Conservation (phyloP, 2,329 filamentous ascomycete species). For the Colletotrichum sp. region DNA sequence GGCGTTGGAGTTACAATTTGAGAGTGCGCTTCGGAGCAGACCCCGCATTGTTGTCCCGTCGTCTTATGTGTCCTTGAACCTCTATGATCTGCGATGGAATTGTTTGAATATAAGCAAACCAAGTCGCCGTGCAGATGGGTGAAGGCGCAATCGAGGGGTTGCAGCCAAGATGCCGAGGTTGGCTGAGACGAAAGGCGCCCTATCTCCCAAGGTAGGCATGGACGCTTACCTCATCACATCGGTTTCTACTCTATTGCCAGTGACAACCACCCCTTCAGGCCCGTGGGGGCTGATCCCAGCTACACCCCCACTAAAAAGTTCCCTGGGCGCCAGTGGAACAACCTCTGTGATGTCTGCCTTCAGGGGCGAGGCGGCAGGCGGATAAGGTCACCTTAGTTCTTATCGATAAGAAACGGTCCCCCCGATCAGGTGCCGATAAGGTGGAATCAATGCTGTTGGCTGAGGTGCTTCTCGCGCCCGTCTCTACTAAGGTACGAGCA, state of each 20-base stretch:
- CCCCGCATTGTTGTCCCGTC: slow-evolving; percentile 2
- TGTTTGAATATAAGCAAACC: background rate
- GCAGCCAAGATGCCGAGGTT: slow-evolving; percentile 7
- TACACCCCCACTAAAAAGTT: background rate
- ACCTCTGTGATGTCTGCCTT: background rate
- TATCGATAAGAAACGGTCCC: slow-evolving; percentile 11
- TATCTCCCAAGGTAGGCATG: background rate
- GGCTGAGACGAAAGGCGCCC: background rate
- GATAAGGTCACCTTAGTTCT: background rate
- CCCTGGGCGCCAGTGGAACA: background rate
- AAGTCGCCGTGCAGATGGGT: background rate
- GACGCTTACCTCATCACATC: background rate
- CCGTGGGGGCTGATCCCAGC: background rate
- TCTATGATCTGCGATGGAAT: background rate
- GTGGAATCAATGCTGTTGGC: background rate
- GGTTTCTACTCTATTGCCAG: background rate
- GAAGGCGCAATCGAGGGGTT: slow-evolving; percentile 10
- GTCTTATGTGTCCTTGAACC: background rate
- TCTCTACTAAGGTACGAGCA: background rate
- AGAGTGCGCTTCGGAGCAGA: background rate
- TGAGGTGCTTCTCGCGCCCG: background rate
- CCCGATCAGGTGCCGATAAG: slow-evolving; percentile 22
- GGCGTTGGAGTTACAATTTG: background rate
- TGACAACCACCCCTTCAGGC: background rate
- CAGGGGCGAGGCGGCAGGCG: background rate